These are phyloP conservation scores for Rhodotorula sp. DNA, from an alignment of 1,284 basidiomycete genomes.

Conservation along the genomic window DNA sequence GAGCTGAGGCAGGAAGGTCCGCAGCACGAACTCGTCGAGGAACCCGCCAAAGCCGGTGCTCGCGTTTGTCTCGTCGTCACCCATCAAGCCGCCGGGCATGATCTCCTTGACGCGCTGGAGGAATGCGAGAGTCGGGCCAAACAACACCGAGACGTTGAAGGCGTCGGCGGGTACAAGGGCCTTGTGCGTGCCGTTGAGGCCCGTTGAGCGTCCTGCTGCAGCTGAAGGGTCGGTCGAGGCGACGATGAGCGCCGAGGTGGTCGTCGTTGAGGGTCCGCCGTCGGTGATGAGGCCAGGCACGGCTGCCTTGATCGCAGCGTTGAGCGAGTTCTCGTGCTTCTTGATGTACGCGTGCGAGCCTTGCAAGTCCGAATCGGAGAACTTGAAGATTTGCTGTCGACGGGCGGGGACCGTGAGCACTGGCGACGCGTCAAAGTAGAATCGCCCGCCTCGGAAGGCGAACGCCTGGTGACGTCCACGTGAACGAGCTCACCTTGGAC, in stretches of 20 bases:
- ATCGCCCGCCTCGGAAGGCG: too few relatives aligned
- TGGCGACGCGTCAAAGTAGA: too few relatives aligned
- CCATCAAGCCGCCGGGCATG: constrained; percentile 68
- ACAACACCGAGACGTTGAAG: constrained; percentile 91
- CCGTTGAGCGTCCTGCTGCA: neutral
- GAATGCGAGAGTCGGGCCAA: constrained; percentile 88
- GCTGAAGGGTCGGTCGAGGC: constrained; percentile 16
- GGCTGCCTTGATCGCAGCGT: constrained; percentile 77
- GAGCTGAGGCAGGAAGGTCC: constrained; percentile 88
- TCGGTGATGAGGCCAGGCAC: constrained; percentile 76
- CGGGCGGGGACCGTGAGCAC: neutral
- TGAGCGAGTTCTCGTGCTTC: constrained; percentile 80
- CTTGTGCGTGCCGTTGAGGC: constrained; percentile 75
- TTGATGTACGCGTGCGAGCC: constrained; percentile 67
- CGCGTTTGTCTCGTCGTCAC: constrained; percentile 59
- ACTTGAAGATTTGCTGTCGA: constrained; percentile 77
- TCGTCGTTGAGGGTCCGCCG: constrained; percentile 21
- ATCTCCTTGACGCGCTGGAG: constrained; percentile 68
- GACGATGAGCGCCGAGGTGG: constrained; percentile 25
- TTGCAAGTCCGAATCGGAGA: constrained; percentile 82
- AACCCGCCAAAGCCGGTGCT: constrained; percentile 67
- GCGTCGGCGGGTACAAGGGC: constrained; percentile 86
- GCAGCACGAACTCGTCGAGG: constrained; percentile 90
- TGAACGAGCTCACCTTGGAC: constrained; percentile 62
- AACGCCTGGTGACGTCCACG: too few relatives aligned